Percentiles rank a stretch among this genome's conserved stretches.
These are phyloP conservation scores for Entomophthora muscae DNA, from an alignment of 371 early-diverging fungal genomes.

Conservation along the genomic window DNA sequence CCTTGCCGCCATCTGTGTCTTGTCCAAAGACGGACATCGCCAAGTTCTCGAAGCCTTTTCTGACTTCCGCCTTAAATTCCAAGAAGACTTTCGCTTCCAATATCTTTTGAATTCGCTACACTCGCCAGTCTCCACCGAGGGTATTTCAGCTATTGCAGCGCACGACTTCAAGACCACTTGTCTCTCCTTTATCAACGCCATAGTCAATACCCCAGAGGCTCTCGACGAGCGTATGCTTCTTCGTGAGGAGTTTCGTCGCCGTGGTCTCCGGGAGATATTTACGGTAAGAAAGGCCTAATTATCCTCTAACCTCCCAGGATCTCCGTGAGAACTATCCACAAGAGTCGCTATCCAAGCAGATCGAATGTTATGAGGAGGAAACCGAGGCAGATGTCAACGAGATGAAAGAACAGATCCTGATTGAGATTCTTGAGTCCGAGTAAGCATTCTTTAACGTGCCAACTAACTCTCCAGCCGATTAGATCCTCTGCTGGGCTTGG, in stretches of 20 bases:
- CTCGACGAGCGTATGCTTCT: constrained; percentile 28
- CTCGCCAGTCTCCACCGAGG: constrained; percentile 11
- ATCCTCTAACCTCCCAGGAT: constrained; percentile 9
- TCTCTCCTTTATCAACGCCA: constrained; percentile 26
- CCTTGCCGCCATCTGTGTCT: constrained; percentile 27
- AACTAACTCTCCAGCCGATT: not conserved
- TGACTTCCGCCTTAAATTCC: constrained; percentile 24
- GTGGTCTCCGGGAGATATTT: constrained; percentile 32
- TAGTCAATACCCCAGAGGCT: constrained; percentile 29
- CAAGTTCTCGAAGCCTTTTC: constrained; percentile 26
- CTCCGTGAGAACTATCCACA: constrained; percentile 19
- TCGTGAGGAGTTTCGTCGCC: constrained; percentile 29
- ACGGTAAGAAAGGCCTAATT: constrained; percentile 13
- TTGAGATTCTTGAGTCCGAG: not conserved
- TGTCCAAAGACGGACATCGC: constrained; percentile 25
- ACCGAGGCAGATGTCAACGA: constrained; percentile 28
- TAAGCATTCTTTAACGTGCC: not conserved
- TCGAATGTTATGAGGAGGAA: constrained; percentile 23
- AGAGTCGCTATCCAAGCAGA: constrained; percentile 21
- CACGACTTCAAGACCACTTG: constrained; percentile 29
- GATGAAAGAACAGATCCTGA: constrained; percentile 20
- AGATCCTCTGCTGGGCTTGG: constrained; percentile 12
- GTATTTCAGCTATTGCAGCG: constrained; percentile 4
- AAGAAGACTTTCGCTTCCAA: constrained; percentile 43
- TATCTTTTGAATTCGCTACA: constrained; percentile 26